Evolutionary conservation across 176 grass and related monocot species (phyloP), one percentile per base, ranked within the genome.

Genomic region (Musa troglodytarum): DNA sequence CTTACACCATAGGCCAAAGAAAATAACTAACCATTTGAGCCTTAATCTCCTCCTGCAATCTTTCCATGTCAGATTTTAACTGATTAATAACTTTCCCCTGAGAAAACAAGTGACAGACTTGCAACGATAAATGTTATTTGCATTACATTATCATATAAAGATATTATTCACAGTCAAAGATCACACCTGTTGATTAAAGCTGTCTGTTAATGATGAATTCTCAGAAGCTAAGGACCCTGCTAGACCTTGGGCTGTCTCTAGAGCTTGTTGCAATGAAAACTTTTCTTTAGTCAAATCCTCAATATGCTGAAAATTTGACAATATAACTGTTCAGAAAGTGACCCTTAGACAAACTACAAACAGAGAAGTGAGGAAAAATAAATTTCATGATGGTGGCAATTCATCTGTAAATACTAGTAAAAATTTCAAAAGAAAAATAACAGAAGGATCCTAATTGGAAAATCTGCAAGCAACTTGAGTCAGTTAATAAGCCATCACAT

Each of bases 281-380:
- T 96, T 96, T 73, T 96, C 93, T 86, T 86, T 86, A 52, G 93
- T 96, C 81, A 96, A 84, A 88, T 96, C 93, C 78, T 96, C 89
- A 68, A 96, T 96, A 68, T 92, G 87, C 93, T 96, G 87, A 50
- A 28, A 79, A 73, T 43, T 62, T 15, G 13, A 43, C 34, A 43
- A 43, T 43, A 43, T 43, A 43, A 43, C 4, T 43, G 34, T 43
- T 43, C 34, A 43, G 4, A 43, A 43, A 43, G 34, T 43, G 34
- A 43, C 34, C 20, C 15, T 62, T 19, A 62, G 15, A 62, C 20
- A 62, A 62, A 17, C 57, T 62, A 62, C 1, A 5, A 62, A 22
- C n/a, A 29, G 9, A 74, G 20, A 74, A 17, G 14, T 56, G 25
- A 53, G 26, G 52, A n/a, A 73, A 11, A 56, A 56, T 20, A 23